Evolutionary conservation across 2,329 filamentous ascomycete genomes (phyloP), one percentile per base, ranked within the genome.

Genomic region (Colletotrichum liriopes): DNA sequence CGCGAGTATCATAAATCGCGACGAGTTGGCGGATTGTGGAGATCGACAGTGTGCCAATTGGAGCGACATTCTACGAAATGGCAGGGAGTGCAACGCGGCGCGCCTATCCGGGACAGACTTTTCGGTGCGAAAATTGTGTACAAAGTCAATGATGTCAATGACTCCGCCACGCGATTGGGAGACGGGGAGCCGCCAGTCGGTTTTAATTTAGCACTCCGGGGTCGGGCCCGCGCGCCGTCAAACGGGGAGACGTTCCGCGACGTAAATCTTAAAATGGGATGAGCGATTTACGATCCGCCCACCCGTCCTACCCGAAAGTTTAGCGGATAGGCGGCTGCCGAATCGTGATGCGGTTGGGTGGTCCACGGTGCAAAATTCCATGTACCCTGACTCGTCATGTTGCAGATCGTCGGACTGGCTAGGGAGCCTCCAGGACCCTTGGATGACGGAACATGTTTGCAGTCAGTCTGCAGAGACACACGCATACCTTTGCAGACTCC

Each of bases 91-190:
- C n/a, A 16, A 20, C 39, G 39, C 12, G 23, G 4, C 56, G 39
- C 56, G 39, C 47, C 12, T 29, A 29, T 16, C 12, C 9, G 16
- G 29, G 14, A 11, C 8, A 16, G 18, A 23, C 11, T 12, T n/a
- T 45, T n/a, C 14, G 16, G 8, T 54, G 29, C n/a, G 32, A 41
- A 20, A 23, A 52, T 18, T n/a, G 18, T 26, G n/a, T 20, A n/a
- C 88, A 83, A 51, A 88, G 83, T 76, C 73, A 43, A 77, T 77
- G 76, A 77, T 76, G 75, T 77, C 76, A 77, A 75, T 62, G 69
- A 71, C 65, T 71, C 37, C 20, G 51, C 65, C 52, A 63, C 65
- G 51, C 68, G 49, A 49, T 54, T 7, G 35, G 12, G 23, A 12
- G n/a, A n/a, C 14, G 20, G 39, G n/a, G 23, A 12, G 23, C 37